Percentiles rank a stretch among this genome's conserved stretches.
These are phyloP conservation scores for Stemphylium beticola DNA, from an alignment of 2,329 filamentous ascomycete genomes.

Conservation along the genomic window DNA sequence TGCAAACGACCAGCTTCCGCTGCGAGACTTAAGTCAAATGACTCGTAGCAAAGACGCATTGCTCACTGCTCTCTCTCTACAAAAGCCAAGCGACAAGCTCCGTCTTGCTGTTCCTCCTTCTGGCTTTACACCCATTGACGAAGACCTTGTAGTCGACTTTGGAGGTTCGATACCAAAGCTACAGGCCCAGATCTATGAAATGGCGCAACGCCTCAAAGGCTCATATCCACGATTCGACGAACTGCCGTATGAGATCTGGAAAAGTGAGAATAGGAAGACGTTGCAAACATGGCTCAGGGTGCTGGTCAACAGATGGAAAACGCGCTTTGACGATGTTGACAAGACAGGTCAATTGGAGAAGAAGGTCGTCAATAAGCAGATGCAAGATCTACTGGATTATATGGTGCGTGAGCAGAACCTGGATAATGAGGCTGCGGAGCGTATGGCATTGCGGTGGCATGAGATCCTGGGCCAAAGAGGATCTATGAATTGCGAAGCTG, in stretches of 20 bases:
- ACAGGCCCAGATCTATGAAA: slow-evolving; percentile 26
- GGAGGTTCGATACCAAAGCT: slow-evolving; percentile 18
- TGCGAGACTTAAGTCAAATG: background rate
- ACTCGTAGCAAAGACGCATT: too few species aligned
- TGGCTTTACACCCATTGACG: slow-evolving; percentile 24
- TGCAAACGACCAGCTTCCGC: too few species aligned
- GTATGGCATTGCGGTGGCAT: slow-evolving; percentile 34
- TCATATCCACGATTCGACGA: slow-evolving; percentile 35
- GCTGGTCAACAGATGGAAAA: slow-evolving; percentile 30
- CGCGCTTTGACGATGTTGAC: slow-evolving; percentile 24
- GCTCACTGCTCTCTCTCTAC: too few species aligned
- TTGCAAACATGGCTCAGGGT: slow-evolving; percentile 40
- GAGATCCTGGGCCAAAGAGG: slow-evolving; percentile 19
- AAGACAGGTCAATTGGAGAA: background rate
- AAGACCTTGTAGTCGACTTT: slow-evolving; percentile 25
- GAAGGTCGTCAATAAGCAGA: slow-evolving; percentile 11
- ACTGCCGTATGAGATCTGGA: slow-evolving; percentile 36
- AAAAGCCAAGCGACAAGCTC: slow-evolving; percentile 12
- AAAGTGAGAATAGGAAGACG: slow-evolving; percentile 20
- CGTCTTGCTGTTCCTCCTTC: slow-evolving; percentile 18
- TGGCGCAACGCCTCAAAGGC: slow-evolving; percentile 27
- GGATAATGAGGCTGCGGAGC: slow-evolving; percentile 25
- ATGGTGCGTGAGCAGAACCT: slow-evolving; percentile 35
- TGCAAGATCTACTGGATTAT: slow-evolving; percentile 28
- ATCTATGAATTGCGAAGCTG: slow-evolving; percentile 8